phyloP scores from a whole-genome alignment of 176 grass and related monocot species.

The Zea mays region DNA sequence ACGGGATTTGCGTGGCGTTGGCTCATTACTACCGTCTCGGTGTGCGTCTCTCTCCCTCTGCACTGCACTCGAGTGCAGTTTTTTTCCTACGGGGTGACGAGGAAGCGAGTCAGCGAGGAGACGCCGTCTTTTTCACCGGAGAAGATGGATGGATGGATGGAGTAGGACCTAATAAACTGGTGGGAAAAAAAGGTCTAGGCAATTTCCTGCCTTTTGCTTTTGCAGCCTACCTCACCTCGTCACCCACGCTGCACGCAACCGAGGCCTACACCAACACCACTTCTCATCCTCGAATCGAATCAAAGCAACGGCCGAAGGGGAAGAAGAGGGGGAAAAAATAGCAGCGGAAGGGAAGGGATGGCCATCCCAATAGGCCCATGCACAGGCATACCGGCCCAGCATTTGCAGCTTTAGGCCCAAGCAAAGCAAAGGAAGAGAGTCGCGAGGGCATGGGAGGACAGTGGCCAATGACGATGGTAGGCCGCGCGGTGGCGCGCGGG shows the following conservation, averaged over 20 bases:
- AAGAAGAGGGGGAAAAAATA: neutral
- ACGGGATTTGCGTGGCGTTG: neutral
- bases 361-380: neutral
- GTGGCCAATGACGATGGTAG: too few relatives aligned
- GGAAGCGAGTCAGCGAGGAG: neutral
- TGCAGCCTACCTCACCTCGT: neutral
- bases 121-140: neutral
- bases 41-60: neutral
- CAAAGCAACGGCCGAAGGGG: neutral
- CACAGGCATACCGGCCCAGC: neutral
- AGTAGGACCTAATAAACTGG: neutral
- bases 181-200: neutral
- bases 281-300: neutral
- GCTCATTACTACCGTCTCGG: neutral
- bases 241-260: slow-evolving; percentile 6
- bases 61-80: neutral
- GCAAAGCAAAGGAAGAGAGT: neutral
- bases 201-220: slow-evolving; percentile 2
- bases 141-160: neutral
- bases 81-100: neutral
- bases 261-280: neutral
- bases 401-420: neutral
- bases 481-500: too few relatives aligned
- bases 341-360: too few relatives aligned
- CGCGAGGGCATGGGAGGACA: neutral